Percentiles rank a stretch among this genome's conserved stretches.
Conservation (phyloP, 441 rosid species). For the Bruguiera hainesii region DNA sequence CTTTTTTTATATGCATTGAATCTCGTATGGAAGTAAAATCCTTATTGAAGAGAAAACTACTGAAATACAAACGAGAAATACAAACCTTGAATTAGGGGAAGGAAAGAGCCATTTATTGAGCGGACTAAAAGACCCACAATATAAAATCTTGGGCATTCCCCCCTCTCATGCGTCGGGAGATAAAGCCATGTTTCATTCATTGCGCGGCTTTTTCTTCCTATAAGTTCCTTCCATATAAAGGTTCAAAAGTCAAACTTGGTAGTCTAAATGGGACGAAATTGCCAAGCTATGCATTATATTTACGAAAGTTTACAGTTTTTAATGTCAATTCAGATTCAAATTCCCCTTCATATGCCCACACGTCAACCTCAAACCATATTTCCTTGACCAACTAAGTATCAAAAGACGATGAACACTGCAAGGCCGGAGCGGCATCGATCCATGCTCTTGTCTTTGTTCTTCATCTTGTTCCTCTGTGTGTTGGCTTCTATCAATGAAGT, state of each 20-base stretch:
- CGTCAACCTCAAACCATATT: not conserved
- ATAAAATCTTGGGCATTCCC: no score
- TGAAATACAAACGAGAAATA: not conserved
- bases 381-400: not conserved
- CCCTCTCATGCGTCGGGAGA: conserved; percentile 4
- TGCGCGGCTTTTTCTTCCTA: not conserved
- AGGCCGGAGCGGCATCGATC: conserved; percentile 31
- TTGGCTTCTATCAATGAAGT: conserved; percentile 62
- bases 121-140: conserved; percentile 12
- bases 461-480: conserved; percentile 59
- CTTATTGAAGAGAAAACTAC: not conserved
- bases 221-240: conserved; percentile 19
- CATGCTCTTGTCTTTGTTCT: conserved; percentile 49
- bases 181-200: conserved; percentile 6
- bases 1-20: not conserved
- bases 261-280: conserved; percentile 30
- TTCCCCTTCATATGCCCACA: not conserved
- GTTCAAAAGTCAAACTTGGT: conserved; percentile 35
- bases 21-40: no score
- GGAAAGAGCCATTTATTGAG: not conserved
- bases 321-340: not conserved
- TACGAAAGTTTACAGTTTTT: conserved; percentile 15
- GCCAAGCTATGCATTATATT: conserved; percentile 20
- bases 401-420: conserved; percentile 24
- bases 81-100: conserved; percentile 13